phyloP scores from a whole-genome alignment of 1,284 basidiomycete genomes.

The Moesziomyces sp. region DNA sequence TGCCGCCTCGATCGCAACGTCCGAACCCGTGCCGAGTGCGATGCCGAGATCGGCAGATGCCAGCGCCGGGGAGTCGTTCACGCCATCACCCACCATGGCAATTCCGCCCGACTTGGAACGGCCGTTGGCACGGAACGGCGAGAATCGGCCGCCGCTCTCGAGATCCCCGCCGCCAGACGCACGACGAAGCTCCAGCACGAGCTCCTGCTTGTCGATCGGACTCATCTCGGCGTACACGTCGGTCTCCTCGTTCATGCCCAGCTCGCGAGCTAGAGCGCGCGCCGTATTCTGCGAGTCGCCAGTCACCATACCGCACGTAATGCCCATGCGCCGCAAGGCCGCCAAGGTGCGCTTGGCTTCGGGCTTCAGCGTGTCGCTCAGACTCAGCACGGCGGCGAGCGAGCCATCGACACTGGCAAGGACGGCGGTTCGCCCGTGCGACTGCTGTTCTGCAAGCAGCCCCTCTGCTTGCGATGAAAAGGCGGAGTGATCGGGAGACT shows the following conservation, averaged over 20 bases:
- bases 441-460: slow-evolving; percentile 46
- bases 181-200: slow-evolving; percentile 69
- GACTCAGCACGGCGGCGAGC: slow-evolving; percentile 50
- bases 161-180: slow-evolving; percentile 44
- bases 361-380: slow-evolving; percentile 63
- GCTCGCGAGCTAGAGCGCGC: slow-evolving; percentile 52
- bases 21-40: slow-evolving; percentile 92
- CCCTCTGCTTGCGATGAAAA: slow-evolving; percentile 16
- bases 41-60: slow-evolving; percentile 95
- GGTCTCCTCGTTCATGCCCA: slow-evolving; percentile 52
- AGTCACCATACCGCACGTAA: slow-evolving; percentile 62
- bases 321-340: slow-evolving; percentile 57
- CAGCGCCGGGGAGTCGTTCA: slow-evolving; percentile 97
- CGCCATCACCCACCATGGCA: slow-evolving; percentile 91
- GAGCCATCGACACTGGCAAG: slow-evolving; percentile 58
- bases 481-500: slow-evolving; percentile 10
- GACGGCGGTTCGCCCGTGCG: slow-evolving; percentile 57
- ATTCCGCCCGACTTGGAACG: slow-evolving; percentile 37
- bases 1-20: slow-evolving; percentile 96
- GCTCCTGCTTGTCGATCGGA: slow-evolving; percentile 62
- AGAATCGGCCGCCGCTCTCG: slow-evolving; percentile 28
- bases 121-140: slow-evolving; percentile 19
- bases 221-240: slow-evolving; percentile 63
- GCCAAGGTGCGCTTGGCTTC: slow-evolving; percentile 55
- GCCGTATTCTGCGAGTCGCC: slow-evolving; percentile 62